phyloP scores from a whole-genome alignment of 2,329 filamentous ascomycete genomes.

The Thelonectria discophora region DNA sequence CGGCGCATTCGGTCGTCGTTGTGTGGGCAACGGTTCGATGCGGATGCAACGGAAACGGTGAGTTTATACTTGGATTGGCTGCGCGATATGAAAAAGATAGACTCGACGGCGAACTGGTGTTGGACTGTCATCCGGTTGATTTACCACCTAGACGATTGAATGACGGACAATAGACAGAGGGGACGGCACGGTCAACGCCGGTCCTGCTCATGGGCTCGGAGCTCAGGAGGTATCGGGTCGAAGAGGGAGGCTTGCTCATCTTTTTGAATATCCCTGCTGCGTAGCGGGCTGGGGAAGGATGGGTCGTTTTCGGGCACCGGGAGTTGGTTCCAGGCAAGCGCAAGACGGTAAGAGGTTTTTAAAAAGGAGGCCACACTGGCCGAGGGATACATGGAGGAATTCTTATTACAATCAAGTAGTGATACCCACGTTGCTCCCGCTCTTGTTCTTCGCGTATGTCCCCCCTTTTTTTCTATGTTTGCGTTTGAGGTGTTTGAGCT shows the following conservation, averaged over 20 bases:
- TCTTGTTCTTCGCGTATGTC: neutral
- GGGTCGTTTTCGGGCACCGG: conserved; percentile 5
- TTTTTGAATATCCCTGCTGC: conserved; percentile 20
- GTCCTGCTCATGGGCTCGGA: conserved; percentile 3
- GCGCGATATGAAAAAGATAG: conserved; percentile 62
- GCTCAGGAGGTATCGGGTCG: neutral
- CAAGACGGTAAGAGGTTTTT: conserved; percentile 34
- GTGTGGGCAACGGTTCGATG: conserved; percentile 59
- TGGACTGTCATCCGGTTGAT: conserved; percentile 61
- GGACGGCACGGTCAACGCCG: conserved; percentile 12
- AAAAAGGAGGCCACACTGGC: conserved; percentile 30
- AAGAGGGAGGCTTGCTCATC: conserved; percentile 20
- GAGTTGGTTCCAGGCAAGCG: conserved; percentile 6
- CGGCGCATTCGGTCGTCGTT: conserved; percentile 58
- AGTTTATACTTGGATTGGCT: conserved; percentile 67
- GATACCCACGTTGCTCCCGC: conserved; percentile 25
- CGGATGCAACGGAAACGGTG: conserved; percentile 59
- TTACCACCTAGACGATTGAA: conserved; percentile 50
- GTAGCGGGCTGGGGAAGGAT: neutral
- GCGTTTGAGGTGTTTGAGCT: too few relatives aligned
- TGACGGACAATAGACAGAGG: neutral
- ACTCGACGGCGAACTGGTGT: conserved; percentile 64
- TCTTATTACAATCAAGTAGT: conserved; percentile 27
- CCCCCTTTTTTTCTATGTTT: too few relatives aligned
- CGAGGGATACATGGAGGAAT: conserved; percentile 22